Evolutionary conservation across 768 basidiomycete species (phyloP), one percentile per base, ranked within the genome.

Genomic region (Paxillus ammoniavirescens): DNA sequence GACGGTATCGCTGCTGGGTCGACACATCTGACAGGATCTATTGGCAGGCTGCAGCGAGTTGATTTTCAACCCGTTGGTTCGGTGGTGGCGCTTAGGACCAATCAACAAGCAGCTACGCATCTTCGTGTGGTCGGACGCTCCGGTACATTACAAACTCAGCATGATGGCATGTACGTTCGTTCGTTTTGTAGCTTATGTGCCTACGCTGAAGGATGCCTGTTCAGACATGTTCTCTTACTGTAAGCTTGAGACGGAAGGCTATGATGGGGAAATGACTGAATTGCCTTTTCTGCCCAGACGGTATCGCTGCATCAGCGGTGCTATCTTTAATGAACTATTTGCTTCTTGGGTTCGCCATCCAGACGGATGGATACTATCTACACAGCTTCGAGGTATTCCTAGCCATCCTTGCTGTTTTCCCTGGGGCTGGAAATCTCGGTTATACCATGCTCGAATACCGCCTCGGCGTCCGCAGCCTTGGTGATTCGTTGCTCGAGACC

Each of bases 331-430:
- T 90, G 72, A 91, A 90, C 71, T 91, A 91, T 65, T 71, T 86
- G 36, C 66, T 91, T 33, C 82, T 91, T 18, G 89, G 89, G 4
- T 88, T 85, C 68, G 76, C 73, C 54, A 80, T 89, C 64, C 77
- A 78, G n/a, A 81, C 87, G 14, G 89, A 91, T 57, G 85, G 81
- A 4, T 90, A 81, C 67, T 91, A 89, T 67, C 77, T 87, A 68
- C 87, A 86, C 70, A 81, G 80, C 62, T 91, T 90, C 71, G 89
- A 91, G 69, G 82, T 90, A 51, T 90, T 84, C 78, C 77, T 91
- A 21, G 83, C 89, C 14, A 86, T 83, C 13, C 76, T 82, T 1
- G 78, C 83, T 2, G 86, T 91, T 4, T 91, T 91, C 69, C 83
- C 82, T 65, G 87, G 85, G 1, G 78, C 82, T 3, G 89, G 89